phyloP scores from a whole-genome alignment of 345 rosid genomes.

The Eucalyptus paniculata region DNA sequence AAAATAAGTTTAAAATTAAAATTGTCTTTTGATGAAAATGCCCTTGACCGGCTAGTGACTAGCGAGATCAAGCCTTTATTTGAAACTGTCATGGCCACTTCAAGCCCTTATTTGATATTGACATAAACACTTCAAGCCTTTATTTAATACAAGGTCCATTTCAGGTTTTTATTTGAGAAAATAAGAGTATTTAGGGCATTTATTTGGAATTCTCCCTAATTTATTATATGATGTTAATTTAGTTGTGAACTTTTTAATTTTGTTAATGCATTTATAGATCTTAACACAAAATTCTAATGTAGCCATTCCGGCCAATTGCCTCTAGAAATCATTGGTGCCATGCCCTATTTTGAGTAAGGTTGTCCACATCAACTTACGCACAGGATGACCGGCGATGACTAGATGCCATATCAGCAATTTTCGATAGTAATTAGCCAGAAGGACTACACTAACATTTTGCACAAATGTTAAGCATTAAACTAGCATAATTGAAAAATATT shows the following conservation, averaged over 20 bases:
- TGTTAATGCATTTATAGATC: neutral
- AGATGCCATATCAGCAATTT: neutral
- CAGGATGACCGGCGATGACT: accelerated
- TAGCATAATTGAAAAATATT: neutral
- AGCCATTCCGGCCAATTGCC: neutral
- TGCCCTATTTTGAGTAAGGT: neutral
- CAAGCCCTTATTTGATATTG: too few relatives aligned
- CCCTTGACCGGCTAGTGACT: accelerated
- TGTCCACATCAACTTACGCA: neutral
- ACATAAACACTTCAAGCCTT: too few relatives aligned
- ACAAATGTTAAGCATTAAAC: neutral
- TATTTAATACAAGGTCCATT: too few relatives aligned
- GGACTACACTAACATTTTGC: neutral
- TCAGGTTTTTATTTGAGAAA: too few relatives aligned
- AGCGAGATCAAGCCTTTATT: accelerated
- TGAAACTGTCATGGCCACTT: too few relatives aligned
- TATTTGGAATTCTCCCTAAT: too few relatives aligned
- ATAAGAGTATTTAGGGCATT: too few relatives aligned
- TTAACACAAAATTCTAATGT: neutral
- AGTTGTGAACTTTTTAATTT: neutral
- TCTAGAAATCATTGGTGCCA: neutral
- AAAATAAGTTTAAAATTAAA: too few relatives aligned
- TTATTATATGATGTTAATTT: neutral
- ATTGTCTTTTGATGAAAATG: too few relatives aligned
- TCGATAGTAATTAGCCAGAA: neutral